A percentile compares a stretch with the other conserved stretches of the same genome.
These are phyloP conservation scores for Exophiala alcalophila DNA, from an alignment of 2,329 filamentous ascomycete species.

Conservation along the genomic window DNA sequence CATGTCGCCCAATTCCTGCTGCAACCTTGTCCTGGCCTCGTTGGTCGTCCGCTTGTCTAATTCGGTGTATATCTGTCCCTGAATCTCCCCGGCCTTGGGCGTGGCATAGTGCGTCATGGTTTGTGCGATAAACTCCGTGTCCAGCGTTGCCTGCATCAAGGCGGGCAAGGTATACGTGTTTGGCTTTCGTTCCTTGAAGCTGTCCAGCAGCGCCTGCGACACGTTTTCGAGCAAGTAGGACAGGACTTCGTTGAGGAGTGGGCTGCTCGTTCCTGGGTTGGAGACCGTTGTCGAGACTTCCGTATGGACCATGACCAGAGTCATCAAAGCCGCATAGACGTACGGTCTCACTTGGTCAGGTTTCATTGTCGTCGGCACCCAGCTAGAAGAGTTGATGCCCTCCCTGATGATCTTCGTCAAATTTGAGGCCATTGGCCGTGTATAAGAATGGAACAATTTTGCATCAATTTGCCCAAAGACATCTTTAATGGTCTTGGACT, in stretches of 20 bases:
- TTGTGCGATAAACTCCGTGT: constrained; percentile 95
- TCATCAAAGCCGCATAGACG: constrained; percentile 80
- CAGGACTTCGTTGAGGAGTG: constrained; percentile 75
- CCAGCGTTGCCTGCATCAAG: constrained; percentile 94
- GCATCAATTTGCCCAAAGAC: constrained; percentile 87
- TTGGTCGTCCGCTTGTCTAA: constrained; percentile 87
- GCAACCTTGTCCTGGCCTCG: constrained; percentile 72
- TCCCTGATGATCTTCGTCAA: constrained; percentile 68
- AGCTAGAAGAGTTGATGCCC: constrained; percentile 68
- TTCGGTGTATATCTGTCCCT: constrained; percentile 88
- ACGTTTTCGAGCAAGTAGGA: constrained; percentile 82
- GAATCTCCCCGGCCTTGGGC: constrained; percentile 73
- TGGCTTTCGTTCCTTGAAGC: constrained; percentile 63
- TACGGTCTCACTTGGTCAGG: constrained; percentile 81
- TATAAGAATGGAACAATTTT: constrained; percentile 89
- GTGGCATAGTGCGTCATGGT: constrained; percentile 88
- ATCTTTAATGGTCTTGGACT: constrained; percentile 86
- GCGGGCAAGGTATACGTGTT: constrained; percentile 69
- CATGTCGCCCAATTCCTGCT: constrained; percentile 88
- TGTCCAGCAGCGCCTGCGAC: constrained; percentile 73
- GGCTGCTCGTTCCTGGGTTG: constrained; percentile 62
- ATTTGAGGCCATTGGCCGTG: constrained; percentile 67
- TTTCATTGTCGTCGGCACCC: constrained; percentile 60
- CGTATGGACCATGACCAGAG: constrained; percentile 85
- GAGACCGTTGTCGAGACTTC: constrained; percentile 74